Evolutionary conservation across 805 yeast genomes (phyloP), one percentile per base, ranked within the genome.

Genomic region (Teunomyces pallodes): DNA sequence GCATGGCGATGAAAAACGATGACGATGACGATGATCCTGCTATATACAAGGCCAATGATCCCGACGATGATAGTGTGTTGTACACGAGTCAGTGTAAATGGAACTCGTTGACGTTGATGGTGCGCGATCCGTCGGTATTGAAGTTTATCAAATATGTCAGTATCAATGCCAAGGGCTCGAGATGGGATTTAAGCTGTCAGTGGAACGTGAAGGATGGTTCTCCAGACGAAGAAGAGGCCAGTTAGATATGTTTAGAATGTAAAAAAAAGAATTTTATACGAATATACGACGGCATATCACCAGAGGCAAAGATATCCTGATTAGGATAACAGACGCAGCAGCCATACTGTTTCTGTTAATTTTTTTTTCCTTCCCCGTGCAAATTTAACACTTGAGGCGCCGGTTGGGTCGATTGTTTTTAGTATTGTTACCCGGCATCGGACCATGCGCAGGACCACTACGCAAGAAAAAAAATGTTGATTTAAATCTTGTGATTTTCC

Each of bases 141-240:
- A 87, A 91, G 65, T 94, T 94, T 66, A 83, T 94, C 57, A 94
- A 94, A 64, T 94, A 94, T 58, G 92, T 92, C 14, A 87, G 96
- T 60, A 81, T 81, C 65, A 81, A 81, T 52, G 97, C 98, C 5
- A 83, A 83, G 50, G 96, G 97, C 1, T 84, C 94, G 36, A 77
- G 99, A 62, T 94, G 96, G 96, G 99, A 94, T 62, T 72, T 94
- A 36, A 75, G 76, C 30, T 82, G 86, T 47, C 86, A 85, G 58
- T 92, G 96, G 94, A 83, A 81, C 55, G 85, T 88, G 27, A 79
- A 74, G 52, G 72, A 71, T 26, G 73, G 61, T 4, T 82, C 66
- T 20, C 24, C 24, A 5, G 75, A 69, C 2, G 77, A 69, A 0
- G 79, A 70, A 2, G 74, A 66, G 2, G 70, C 62, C 3, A 65